Conservation (phyloP, 2,329 filamentous ascomycete genomes). For the Penicillium sp. region DNA sequence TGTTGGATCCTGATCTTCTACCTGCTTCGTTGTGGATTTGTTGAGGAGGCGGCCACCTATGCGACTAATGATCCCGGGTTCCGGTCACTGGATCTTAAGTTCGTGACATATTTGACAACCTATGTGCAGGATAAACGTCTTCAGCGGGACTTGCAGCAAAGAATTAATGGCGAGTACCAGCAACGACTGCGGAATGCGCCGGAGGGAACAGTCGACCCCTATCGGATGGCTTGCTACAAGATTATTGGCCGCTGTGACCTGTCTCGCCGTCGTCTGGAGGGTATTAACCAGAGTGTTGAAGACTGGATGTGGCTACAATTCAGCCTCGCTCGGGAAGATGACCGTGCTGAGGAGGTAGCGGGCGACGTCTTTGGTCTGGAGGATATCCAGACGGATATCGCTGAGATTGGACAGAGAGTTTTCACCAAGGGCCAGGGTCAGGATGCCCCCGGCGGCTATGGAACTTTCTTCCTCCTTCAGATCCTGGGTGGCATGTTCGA, state of each 20-base stretch:
- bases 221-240: conserved; percentile 97
- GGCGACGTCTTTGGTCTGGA: conserved; percentile 67
- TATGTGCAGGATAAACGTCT: conserved; percentile 83
- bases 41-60: conserved; percentile 84
- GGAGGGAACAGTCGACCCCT: conserved; percentile 88
- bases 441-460: conserved; percentile 79
- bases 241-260: conserved; percentile 81
- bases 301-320: conserved; percentile 74
- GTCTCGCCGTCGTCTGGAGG: conserved; percentile 61
- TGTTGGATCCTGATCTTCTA: conserved; percentile 96
- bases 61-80: conserved; percentile 82
- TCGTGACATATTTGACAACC: conserved; percentile 83
- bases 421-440: conserved; percentile 84
- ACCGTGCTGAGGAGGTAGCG: conserved; percentile 66
- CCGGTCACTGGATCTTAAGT: conserved; percentile 87
- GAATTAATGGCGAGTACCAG: conserved; percentile 88
- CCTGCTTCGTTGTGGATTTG: conserved; percentile 81
- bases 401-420: conserved; percentile 87
- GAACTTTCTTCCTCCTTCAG: conserved; percentile 92
- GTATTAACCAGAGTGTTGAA: conserved; percentile 65
- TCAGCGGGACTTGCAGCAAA: conserved; percentile 78
- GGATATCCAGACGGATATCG: conserved; percentile 78
- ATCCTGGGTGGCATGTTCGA: conserved; percentile 92
- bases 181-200: conserved; percentile 83
- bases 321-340: conserved; percentile 65